These are phyloP conservation scores for Albizia julibrissin DNA, from an alignment of 306 rosid genomes.

Conservation along the genomic window DNA sequence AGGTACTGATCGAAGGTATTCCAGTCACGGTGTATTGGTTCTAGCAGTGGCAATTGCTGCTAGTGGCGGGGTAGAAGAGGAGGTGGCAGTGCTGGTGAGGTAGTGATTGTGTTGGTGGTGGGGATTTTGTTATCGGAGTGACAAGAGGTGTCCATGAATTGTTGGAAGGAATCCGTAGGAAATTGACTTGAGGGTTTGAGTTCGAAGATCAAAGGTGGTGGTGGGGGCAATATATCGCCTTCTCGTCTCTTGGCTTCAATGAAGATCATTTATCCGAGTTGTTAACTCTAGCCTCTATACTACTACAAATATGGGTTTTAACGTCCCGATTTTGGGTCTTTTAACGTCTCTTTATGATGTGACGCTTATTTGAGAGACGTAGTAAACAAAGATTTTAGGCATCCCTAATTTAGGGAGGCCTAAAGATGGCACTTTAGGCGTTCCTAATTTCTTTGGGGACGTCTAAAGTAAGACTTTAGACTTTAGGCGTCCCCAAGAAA, in stretches of 20 bases:
- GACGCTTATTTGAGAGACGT: no score
- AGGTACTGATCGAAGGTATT: slow-evolving; percentile 95
- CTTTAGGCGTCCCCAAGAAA: no score
- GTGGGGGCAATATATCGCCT: background rate
- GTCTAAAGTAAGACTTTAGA: no score
- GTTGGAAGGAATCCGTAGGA: slow-evolving; percentile 74
- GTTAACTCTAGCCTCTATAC: no score
- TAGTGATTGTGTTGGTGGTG: background rate
- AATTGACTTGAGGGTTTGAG: background rate
- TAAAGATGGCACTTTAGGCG: no score
- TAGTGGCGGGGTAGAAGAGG: slow-evolving; percentile 31
- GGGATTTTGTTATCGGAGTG: slow-evolving; percentile 35
- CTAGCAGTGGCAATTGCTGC: slow-evolving; percentile 76
- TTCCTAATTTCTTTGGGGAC: no score
- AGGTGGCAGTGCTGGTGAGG: slow-evolving; percentile 41
- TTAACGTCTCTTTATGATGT: no score
- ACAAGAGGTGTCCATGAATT: slow-evolving; percentile 47
- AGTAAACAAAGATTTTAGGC: no score
- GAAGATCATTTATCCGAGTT: slow-evolving; percentile 12
- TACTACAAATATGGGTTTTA: no score
- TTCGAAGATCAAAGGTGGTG: slow-evolving; percentile 37
- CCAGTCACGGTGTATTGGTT: slow-evolving; percentile 98
- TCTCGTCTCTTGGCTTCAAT: slow-evolving; percentile 24
- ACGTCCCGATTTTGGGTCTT: no score
- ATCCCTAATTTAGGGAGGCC: no score